Percentiles rank a stretch among this genome's conserved stretches.
These are phyloP conservation scores for Sporothrix globosa DNA, from an alignment of 2,329 filamentous ascomycete genomes.

Conservation along the genomic window DNA sequence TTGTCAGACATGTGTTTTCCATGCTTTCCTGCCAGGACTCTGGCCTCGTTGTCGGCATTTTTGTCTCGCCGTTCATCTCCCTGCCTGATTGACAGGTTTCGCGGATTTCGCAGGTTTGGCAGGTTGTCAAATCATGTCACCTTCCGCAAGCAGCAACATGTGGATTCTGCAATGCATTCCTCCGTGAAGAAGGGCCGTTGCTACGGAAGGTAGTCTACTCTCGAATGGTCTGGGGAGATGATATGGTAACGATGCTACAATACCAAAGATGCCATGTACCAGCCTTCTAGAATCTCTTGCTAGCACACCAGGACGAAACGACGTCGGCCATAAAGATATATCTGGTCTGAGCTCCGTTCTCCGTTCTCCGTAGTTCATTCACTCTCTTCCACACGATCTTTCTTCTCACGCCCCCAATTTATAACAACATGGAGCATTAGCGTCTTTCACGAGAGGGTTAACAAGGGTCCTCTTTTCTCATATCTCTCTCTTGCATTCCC, in stretches of 20 bases:
- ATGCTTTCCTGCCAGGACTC: neutral
- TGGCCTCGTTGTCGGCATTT: too few relatives aligned
- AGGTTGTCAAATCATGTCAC: slow-evolving; percentile 18
- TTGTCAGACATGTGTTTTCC: slow-evolving; percentile 28
- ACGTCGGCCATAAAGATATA: neutral
- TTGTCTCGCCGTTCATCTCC: too few relatives aligned
- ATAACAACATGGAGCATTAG: neutral
- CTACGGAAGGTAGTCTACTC: neutral
- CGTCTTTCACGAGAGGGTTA: slow-evolving; percentile 13
- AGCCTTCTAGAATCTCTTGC: slow-evolving; percentile 5
- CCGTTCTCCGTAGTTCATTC: neutral
- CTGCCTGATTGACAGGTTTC: too few relatives aligned
- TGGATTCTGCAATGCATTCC: neutral
- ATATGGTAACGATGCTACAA: neutral
- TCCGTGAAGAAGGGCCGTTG: neutral
- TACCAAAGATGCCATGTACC: neutral
- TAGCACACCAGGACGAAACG: neutral
- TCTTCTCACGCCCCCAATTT: neutral
- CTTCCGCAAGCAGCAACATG: slow-evolving; percentile 23
- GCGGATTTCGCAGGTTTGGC: neutral
- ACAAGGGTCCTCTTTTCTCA: neutral
- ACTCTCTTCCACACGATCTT: too few relatives aligned
- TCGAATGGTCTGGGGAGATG: slow-evolving; percentile 4
- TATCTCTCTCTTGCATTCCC: neutral
- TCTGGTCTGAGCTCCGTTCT: neutral